A percentile compares a stretch with the other conserved stretches of the same genome.
Evolutionary conservation across 1,284 basidiomycete species (phyloP).

Genomic region (Ustilago loliicola): DNA sequence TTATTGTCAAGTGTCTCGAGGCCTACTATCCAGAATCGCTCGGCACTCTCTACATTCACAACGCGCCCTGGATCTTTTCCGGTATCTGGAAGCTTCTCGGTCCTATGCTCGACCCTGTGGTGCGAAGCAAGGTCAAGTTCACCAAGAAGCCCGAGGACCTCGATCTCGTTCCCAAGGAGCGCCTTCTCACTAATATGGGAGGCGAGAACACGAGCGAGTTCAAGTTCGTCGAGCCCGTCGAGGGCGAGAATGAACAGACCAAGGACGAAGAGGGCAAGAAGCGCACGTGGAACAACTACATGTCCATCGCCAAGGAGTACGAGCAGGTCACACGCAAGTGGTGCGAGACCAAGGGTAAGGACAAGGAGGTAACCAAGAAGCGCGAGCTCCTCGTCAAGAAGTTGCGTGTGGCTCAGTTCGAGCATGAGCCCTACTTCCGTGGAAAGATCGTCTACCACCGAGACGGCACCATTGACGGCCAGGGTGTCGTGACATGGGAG

Average conservation of each 20-base stretch:
- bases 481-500: slow-evolving; percentile 64
- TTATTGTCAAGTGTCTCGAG: slow-evolving; percentile 67
- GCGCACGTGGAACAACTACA: slow-evolving; percentile 60
- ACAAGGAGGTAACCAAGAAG: slow-evolving; percentile 45
- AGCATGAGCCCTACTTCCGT: slow-evolving; percentile 68
- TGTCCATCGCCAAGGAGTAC: slow-evolving; percentile 64
- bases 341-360: slow-evolving; percentile 56
- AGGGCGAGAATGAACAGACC: slow-evolving; percentile 68
- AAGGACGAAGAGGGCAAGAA: slow-evolving; percentile 65
- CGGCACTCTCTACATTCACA: slow-evolving; percentile 69
- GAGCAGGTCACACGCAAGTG: slow-evolving; percentile 68
- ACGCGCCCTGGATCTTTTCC: slow-evolving; percentile 71
- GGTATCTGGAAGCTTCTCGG: slow-evolving; percentile 69
- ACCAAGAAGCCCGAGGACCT: slow-evolving; percentile 66
- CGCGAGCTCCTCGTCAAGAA: slow-evolving; percentile 67
- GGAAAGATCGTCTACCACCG: slow-evolving; percentile 69
- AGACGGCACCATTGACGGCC: slow-evolving; percentile 67
- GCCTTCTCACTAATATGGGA: slow-evolving; percentile 52
- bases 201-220: slow-evolving; percentile 54
- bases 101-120: slow-evolving; percentile 69
- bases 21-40: slow-evolving; percentile 71
- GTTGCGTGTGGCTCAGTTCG: slow-evolving; percentile 69
- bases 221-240: slow-evolving; percentile 53
- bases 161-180: slow-evolving; percentile 60
- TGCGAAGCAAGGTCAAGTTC: slow-evolving; percentile 68